These are phyloP conservation scores for Lepiota subincarnata DNA, from an alignment of 768 basidiomycete genomes.

Conservation along the genomic window DNA sequence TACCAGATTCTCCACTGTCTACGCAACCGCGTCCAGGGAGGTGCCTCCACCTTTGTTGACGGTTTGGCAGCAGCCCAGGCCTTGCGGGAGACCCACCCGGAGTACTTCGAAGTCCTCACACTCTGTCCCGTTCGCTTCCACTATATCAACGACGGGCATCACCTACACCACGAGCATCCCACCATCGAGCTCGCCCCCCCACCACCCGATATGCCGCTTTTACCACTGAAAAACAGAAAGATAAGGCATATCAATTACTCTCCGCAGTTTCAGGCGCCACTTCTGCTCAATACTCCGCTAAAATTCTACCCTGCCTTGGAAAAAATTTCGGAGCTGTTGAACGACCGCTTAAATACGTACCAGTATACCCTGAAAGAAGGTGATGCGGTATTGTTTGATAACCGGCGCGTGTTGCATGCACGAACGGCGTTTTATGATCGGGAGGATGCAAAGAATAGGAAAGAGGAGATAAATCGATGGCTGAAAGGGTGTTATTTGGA, in stretches of 20 bases:
- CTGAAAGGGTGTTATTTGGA: conserved; percentile 86
- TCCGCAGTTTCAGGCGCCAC: conserved; percentile 90
- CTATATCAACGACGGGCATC: conserved; percentile 88
- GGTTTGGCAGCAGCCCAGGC: conserved; percentile 58
- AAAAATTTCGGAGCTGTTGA: conserved; percentile 55
- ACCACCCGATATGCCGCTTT: conserved; percentile 13
- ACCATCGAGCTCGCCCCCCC: conserved; percentile 60
- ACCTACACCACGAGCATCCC: conserved; percentile 66
- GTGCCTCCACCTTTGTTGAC: conserved; percentile 85
- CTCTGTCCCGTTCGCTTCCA: conserved; percentile 76
- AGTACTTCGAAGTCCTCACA: conserved; percentile 55
- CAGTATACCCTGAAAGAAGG: conserved; percentile 73
- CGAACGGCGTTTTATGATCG: conserved; percentile 66
- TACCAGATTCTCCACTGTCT: conserved; percentile 93
- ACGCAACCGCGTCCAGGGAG: conserved; percentile 79
- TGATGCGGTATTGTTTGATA: conserved; percentile 89
- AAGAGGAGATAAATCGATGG: conserved; percentile 69
- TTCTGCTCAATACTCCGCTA: conserved; percentile 48
- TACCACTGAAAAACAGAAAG: conserved; percentile 7
- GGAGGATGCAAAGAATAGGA: conserved; percentile 22
- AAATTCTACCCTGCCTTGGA: conserved; percentile 61
- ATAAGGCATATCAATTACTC: conserved; percentile 84
- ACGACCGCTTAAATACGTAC: conserved; percentile 47
- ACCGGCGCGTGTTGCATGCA: conserved; percentile 84
- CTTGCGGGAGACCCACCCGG: conserved; percentile 43